A percentile compares a stretch with the other conserved stretches of the same genome.
Evolutionary conservation across 2,329 filamentous ascomycete genomes (phyloP).

Genomic region (Arthroderma uncinatum): DNA sequence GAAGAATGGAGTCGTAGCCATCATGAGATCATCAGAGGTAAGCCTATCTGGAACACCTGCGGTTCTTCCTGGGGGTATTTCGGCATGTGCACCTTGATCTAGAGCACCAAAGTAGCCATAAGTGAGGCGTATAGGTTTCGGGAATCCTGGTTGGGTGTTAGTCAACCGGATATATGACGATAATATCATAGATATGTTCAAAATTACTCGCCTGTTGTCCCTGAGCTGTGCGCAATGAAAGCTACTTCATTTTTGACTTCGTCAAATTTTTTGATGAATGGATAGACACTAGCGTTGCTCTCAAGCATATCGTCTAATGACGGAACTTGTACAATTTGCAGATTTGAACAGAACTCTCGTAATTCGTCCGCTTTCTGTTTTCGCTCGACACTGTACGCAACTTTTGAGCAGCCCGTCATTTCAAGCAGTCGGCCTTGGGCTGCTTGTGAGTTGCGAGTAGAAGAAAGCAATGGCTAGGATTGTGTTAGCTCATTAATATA

Average conservation of each 20-base stretch:
- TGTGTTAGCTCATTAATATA: not conserved
- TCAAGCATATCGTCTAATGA: not conserved
- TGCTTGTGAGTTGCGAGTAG: slow-evolving; percentile 12
- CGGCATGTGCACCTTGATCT: slow-evolving; percentile 15
- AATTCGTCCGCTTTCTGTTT: not conserved
- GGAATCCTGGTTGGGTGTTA: slow-evolving; percentile 1
- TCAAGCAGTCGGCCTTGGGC: slow-evolving; percentile 11
- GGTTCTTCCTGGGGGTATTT: slow-evolving; percentile 15
- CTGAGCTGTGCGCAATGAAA: not conserved
- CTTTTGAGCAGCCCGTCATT: not conserved
- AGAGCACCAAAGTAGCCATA: slow-evolving; percentile 14
- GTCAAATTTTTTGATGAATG: not conserved
- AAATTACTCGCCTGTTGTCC: not conserved
- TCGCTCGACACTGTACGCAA: not conserved
- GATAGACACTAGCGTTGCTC: not conserved
- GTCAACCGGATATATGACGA: not conserved
- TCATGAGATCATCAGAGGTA: slow-evolving; percentile 12
- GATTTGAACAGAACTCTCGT: not conserved
- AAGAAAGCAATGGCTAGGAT: slow-evolving; percentile 24
- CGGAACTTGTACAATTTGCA: not conserved
- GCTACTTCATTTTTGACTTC: not conserved
- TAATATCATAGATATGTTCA: not conserved
- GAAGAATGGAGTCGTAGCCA: slow-evolving; percentile 20
- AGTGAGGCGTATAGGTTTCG: slow-evolving; percentile 24
- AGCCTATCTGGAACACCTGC: slow-evolving; percentile 9